Evolutionary conservation across 208 protist species (phyloP), one percentile per base, ranked within the genome.

Genomic region (Phytomonas sp.): DNA sequence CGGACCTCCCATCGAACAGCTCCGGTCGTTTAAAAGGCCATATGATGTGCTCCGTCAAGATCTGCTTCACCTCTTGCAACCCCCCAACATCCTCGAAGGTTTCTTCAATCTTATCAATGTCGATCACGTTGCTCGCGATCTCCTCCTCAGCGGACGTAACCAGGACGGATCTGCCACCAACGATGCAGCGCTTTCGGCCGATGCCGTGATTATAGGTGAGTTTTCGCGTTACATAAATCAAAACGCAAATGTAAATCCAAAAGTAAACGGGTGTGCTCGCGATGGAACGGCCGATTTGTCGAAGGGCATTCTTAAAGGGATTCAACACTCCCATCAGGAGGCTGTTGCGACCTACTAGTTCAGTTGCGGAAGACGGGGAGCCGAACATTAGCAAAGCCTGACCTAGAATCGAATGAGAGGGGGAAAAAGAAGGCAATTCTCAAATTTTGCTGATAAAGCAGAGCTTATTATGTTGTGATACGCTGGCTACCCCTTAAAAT

Each of bases 1-100:
- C 68, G 17, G 87, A 88, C 29, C 86, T 88, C 32, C 81, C 82
- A 28, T 53, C 74, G 74, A 93, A 93, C 26, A 93, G 73, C 51
- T 94, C 83, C 37, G 88, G 80, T 40, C 81, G 84, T 62, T 82
- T 84, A 71, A 94, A 91, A 29, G 91, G 91, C 87, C 87, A 96
- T 60, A 94, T 84, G 51, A 96, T 81, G 77, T 92, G 85, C 70
- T 94, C 84, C 62, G 78, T 85, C 51, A 96, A 69, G 28, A 76
- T 66, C 61, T 79, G 65, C 75, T 96, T 96, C 15, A 86, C 81
- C 29, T 90, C 74, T n/a, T 94, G 83, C 26, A 92, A 73, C 17
- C 91, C 91, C 15, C 88, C 87, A 7, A 96, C 80, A 68, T 82
- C 69, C 64, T 37, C 69, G 53, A 94, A 96, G 56, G 66, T 76